phyloP scores from a whole-genome alignment of 257 asterid genomes.

The Craterostigma plantagineum region DNA sequence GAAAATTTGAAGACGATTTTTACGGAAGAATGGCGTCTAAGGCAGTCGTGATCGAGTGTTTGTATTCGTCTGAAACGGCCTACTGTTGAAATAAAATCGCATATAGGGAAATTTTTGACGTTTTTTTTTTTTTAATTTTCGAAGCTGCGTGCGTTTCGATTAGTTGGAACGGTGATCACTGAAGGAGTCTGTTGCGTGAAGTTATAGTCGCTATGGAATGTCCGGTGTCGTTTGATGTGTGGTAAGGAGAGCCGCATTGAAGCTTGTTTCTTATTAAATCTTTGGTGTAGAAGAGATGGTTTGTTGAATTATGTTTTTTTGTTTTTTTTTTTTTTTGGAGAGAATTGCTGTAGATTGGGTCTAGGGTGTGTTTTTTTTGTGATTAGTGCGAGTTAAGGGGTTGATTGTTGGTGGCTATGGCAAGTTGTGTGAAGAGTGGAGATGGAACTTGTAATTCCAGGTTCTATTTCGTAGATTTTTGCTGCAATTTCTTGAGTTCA shows the following conservation, averaged over 20 bases:
- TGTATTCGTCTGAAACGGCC: slow-evolving; percentile 54
- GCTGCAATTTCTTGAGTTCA: slow-evolving; percentile 16
- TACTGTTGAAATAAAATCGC: slow-evolving; percentile 19
- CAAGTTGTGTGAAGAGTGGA: slow-evolving; percentile 11
- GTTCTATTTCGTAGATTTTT: slow-evolving; percentile 12
- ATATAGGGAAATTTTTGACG: neutral
- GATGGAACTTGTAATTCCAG: no score
- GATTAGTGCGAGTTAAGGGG: neutral
- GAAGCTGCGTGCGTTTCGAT: slow-evolving; percentile 5
- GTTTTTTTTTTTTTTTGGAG: no score
- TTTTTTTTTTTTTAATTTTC: neutral
- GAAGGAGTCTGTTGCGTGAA: no score
- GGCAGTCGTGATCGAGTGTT: slow-evolving; percentile 14
- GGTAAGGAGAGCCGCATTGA: slow-evolving; percentile 11
- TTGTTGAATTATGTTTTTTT: no score
- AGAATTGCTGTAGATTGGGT: no score
- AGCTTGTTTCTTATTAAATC: no score
- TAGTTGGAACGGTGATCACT: neutral
- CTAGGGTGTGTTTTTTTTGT: neutral
- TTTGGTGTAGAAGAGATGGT: neutral
- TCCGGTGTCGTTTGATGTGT: slow-evolving; percentile 37
- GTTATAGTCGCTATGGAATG: slow-evolving; percentile 14
- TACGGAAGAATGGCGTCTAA: slow-evolving; percentile 26
- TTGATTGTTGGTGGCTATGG: slow-evolving; percentile 12
- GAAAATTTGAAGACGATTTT: slow-evolving; percentile 6